Evolutionary conservation across 768 basidiomycete species (phyloP), one percentile per base, ranked within the genome.

Genomic region (Crucibulum laeve): DNA sequence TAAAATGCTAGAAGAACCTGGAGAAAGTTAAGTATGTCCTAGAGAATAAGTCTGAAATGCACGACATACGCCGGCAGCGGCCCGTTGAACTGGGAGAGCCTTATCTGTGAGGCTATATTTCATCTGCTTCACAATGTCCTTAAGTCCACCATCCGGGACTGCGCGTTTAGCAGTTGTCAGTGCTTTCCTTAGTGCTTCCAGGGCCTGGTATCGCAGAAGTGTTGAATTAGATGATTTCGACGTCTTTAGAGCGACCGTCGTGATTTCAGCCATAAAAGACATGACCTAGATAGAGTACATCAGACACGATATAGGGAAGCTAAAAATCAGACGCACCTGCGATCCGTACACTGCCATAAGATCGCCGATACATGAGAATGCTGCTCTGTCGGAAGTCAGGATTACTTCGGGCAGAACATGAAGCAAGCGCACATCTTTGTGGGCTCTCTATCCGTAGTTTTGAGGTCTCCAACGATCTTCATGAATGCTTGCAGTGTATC

Each of bases 191-290:
- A 97, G 74, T 4, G 90, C 77, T 1, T 76, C 56, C 4, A 97
- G 61, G 1, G 91, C 87, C 47, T 94, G 82, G 57, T 80, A 90
- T 4, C 94, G 82, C 21, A 96, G 74, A 17, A 94, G 72, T 40
- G 91, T 77, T 48, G 89, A 92, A 53, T 67, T 75, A 24, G 89
- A 91, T 6, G 84, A 79, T 48, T 78, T 86, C 52, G 77, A 74
- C 0, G 84, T 77, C 59, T 82, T 91, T 33, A 89, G 61, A 0
- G 83, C 71, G 0, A 80, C 69, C 1, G 72, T 67, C 15, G 79
- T 67, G 25, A 94, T 87, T 58, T 98, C 95, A 22, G 84, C 76
- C 81, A 94, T 86, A 53, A 93, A 87, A 0, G 93, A 96, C 93
- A 97, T 95, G 59, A 93, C 82, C 91, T 98, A 49, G n/a, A n/a